These are phyloP conservation scores for Umbelopsis vinacea DNA, from an alignment of 192 early-diverging fungal genomes.

Conservation along the genomic window DNA sequence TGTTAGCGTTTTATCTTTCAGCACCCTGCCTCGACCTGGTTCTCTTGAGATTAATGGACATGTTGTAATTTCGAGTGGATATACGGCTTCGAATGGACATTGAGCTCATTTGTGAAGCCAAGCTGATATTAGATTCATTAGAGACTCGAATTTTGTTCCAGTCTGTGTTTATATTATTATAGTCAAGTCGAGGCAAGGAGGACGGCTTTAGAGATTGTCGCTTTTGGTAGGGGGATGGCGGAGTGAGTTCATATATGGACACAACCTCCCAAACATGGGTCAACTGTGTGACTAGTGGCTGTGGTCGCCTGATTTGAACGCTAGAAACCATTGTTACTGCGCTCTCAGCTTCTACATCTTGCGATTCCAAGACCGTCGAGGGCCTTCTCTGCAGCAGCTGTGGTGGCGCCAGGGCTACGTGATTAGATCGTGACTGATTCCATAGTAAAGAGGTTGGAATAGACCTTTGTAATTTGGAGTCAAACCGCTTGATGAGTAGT, in stretches of 20 bases:
- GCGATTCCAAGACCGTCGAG: neutral
- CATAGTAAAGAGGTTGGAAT: neutral
- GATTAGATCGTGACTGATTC: neutral
- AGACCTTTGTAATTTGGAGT: constrained; percentile 1
- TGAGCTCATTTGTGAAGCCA: constrained; percentile 9
- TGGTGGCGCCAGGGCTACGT: neutral
- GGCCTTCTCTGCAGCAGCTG: neutral
- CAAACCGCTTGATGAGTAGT: neutral
- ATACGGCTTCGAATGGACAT: neutral
- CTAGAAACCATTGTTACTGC: neutral
- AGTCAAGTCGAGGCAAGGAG: neutral
- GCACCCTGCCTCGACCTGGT: too few relatives aligned
- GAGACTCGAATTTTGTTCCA: constrained; percentile 1
- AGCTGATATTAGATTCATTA: constrained; percentile 5
- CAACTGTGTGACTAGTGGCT: constrained; percentile 2
- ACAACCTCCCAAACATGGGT: constrained; percentile 8
- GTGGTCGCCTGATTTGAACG: neutral
- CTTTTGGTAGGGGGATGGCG: constrained; percentile 20
- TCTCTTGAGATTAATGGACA: neutral
- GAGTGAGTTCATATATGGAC: constrained; percentile 3
- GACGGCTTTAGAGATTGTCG: neutral
- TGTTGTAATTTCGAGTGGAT: neutral
- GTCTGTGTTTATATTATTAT: neutral
- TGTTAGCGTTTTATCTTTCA: too few relatives aligned
- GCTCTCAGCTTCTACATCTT: neutral